phyloP scores from a whole-genome alignment of 495 filamentous ascomycete species.

The Penicillium soppii region DNA sequence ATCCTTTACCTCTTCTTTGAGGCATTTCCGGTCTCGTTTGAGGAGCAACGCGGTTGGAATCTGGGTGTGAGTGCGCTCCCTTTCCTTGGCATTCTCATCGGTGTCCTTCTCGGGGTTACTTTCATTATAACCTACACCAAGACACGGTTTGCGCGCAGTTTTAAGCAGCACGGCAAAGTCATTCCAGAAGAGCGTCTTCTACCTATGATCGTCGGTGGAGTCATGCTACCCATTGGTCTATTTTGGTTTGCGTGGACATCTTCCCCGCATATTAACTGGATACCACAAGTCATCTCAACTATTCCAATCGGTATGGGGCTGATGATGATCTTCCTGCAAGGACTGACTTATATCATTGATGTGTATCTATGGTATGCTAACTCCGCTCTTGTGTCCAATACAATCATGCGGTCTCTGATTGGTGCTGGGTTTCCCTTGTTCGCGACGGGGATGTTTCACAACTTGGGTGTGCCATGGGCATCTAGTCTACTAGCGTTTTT shows the following conservation, averaged over 20 bases:
- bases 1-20: slow-evolving; percentile 65
- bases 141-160: slow-evolving; percentile 50
- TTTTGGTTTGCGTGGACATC: slow-evolving; percentile 69
- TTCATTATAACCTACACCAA: slow-evolving; percentile 51
- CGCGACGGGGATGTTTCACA: slow-evolving; percentile 59
- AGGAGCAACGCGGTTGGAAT: slow-evolving; percentile 51
- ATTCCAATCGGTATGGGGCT: slow-evolving; percentile 54
- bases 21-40: slow-evolving; percentile 59
- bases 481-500: slow-evolving; percentile 66
- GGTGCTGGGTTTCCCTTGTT: slow-evolving; percentile 69
- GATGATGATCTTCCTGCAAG: slow-evolving; percentile 57
- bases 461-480: slow-evolving; percentile 63
- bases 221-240: slow-evolving; percentile 56
- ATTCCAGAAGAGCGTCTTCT: slow-evolving; percentile 60
- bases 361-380: slow-evolving; percentile 59
- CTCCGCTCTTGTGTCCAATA: slow-evolving; percentile 67
- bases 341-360: slow-evolving; percentile 65
- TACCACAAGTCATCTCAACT: slow-evolving; percentile 49
- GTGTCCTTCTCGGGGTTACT: slow-evolving; percentile 48
- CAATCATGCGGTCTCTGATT: slow-evolving; percentile 60
- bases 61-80: slow-evolving; percentile 53
- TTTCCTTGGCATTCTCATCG: slow-evolving; percentile 59
- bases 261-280: slow-evolving; percentile 40
- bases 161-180: slow-evolving; percentile 47
- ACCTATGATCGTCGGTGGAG: slow-evolving; percentile 55